phyloP scores from a whole-genome alignment of 2,329 filamentous ascomycete genomes.

The Pyricularia sp. region DNA sequence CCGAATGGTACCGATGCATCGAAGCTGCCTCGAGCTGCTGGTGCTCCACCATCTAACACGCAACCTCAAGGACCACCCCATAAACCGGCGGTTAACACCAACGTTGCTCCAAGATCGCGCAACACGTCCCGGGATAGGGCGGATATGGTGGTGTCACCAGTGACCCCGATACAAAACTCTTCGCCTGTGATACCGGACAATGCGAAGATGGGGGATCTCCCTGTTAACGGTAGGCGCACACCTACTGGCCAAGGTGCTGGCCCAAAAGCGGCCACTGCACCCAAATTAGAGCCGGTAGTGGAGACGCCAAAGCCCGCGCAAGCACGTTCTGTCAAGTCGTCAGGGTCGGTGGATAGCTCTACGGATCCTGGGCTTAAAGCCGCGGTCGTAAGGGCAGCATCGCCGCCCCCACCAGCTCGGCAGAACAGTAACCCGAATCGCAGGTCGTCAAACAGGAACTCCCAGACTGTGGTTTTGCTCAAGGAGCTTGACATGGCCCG shows the following conservation, averaged over 20 bases:
- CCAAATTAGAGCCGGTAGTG: conserved; percentile 23
- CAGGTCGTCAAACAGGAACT: conserved; percentile 50
- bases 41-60: conserved; percentile 32
- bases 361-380: conserved; percentile 45
- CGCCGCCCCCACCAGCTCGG: conserved; percentile 48
- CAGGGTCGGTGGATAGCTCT: conserved; percentile 60
- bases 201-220: conserved; percentile 36
- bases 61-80: conserved; percentile 46
- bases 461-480: conserved; percentile 63
- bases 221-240: conserved; percentile 53
- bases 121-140: conserved; percentile 40
- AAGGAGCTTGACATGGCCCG: conserved; percentile 81
- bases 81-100: conserved; percentile 33
- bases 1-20: conserved; percentile 14
- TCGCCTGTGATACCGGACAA: conserved; percentile 33
- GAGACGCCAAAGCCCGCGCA: conserved; percentile 33
- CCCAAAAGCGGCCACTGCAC: conserved; percentile 17
- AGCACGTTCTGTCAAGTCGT: conserved; percentile 44
- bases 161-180: conserved; percentile 22
- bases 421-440: conserved; percentile 49
- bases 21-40: conserved; percentile 29
- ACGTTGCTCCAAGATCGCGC: conserved; percentile 25
- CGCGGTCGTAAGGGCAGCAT: conserved; percentile 35
- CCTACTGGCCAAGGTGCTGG: conserved; percentile 40
- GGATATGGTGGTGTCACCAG: conserved; percentile 26